These are phyloP conservation scores for Akanthomyces muscarius DNA, from an alignment of 2,329 filamentous ascomycete species.

Conservation along the genomic window DNA sequence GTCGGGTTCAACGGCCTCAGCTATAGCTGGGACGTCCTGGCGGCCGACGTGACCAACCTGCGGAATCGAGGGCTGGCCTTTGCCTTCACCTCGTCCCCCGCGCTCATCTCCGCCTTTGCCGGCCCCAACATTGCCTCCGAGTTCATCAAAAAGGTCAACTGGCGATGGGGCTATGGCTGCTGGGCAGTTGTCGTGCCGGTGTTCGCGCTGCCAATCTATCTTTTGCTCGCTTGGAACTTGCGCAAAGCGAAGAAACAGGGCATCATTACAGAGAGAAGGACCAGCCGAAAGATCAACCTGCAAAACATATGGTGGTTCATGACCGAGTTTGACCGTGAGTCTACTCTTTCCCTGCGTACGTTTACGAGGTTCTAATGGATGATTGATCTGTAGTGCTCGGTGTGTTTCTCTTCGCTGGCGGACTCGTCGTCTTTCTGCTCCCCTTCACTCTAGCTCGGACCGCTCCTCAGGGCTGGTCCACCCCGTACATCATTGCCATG, in stretches of 20 bases:
- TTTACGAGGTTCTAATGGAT: background rate
- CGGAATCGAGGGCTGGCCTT: constrained; percentile 36
- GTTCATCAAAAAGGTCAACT: constrained; percentile 27
- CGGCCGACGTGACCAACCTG: constrained; percentile 55
- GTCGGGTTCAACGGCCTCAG: constrained; percentile 57
- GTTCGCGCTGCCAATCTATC: constrained; percentile 50
- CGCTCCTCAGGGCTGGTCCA: constrained; percentile 40
- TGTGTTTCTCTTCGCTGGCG: constrained; percentile 53
- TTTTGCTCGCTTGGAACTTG: constrained; percentile 31
- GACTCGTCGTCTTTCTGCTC: constrained; percentile 59
- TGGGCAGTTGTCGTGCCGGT: constrained; percentile 58
- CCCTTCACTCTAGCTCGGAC: constrained; percentile 50
- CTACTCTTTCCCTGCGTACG: too few relatives aligned
- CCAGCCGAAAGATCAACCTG: background rate
- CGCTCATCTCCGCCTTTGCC: constrained; percentile 44
- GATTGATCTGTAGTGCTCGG: constrained; percentile 38
- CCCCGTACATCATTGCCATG: constrained; percentile 56
- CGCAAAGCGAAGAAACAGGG: constrained; percentile 1
- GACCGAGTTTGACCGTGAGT: background rate
- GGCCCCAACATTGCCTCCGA: constrained; percentile 29
- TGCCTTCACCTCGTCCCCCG: constrained; percentile 38
- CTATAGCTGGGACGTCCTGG: constrained; percentile 61
- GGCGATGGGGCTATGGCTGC: constrained; percentile 48
- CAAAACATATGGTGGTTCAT: background rate
- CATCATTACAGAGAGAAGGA: background rate